Evolutionary conservation across 192 early-diverging fungal species (phyloP).

Genomic region (Jimgerdemannia flammicorona): DNA sequence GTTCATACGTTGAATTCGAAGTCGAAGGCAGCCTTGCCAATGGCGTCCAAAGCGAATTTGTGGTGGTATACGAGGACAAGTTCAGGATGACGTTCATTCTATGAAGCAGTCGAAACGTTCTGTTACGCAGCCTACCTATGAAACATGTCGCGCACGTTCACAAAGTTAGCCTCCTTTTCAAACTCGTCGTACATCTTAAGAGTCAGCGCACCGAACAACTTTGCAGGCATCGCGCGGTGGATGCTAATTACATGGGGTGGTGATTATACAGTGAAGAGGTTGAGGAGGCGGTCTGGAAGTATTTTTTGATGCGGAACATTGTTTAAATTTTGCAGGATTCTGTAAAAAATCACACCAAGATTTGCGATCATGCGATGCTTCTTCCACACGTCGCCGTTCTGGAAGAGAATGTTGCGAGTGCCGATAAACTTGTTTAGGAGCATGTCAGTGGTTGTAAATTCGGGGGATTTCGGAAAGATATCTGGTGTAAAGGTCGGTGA

Average conservation of each 20-base stretch:
- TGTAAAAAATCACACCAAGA: neutral
- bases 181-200: slow-evolving; percentile 1
- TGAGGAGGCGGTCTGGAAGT: too few species aligned
- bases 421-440: neutral
- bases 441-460: neutral
- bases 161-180: neutral
- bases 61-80: too few species aligned
- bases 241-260: slow-evolving; percentile 2
- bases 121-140: neutral
- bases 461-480: neutral
- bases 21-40: slow-evolving; percentile 18
- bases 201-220: slow-evolving; percentile 20
- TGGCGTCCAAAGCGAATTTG: slow-evolving; percentile 14
- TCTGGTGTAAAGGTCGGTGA: neutral
- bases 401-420: neutral
- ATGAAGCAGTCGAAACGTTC: too few species aligned
- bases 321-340: too few species aligned
- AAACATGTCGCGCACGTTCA: slow-evolving; percentile 11
- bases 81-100: too few species aligned
- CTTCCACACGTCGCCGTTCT: neutral
- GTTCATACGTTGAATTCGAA: neutral
- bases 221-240: slow-evolving; percentile 20
- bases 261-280: too few species aligned
- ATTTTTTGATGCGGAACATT: too few species aligned
- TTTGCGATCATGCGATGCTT: neutral